phyloP scores from a whole-genome alignment of 371 early-diverging fungal species.

The Apophysomyces elegans region DNA sequence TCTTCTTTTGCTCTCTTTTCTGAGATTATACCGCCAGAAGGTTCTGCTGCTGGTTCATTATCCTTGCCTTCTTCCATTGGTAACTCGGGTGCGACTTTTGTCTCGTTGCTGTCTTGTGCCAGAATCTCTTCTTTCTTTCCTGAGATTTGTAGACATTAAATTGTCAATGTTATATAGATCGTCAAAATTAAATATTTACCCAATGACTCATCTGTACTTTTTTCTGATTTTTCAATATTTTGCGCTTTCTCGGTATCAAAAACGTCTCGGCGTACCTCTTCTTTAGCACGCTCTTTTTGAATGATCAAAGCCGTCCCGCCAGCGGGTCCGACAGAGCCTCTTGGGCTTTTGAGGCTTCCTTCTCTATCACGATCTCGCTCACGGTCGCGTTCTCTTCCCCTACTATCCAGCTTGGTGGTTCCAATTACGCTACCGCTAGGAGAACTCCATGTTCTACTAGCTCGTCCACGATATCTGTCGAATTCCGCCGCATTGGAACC shows the following conservation, averaged over 20 bases:
- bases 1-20: not conserved
- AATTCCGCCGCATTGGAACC: slow-evolving; percentile 27
- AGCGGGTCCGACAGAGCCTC: slow-evolving; percentile 16
- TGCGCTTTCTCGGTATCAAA: not conserved
- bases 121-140: not conserved
- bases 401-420: slow-evolving; percentile 14
- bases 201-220: not conserved
- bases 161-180: not conserved
- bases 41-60: not conserved
- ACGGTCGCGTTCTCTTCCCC: slow-evolving; percentile 20
- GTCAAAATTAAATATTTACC: not conserved
- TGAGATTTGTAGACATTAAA: not conserved
- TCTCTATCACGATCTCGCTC: slow-evolving; percentile 40
- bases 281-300: slow-evolving; percentile 14
- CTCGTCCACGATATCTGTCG: slow-evolving; percentile 42
- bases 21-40: not conserved
- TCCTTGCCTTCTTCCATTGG: too few relatives aligned
- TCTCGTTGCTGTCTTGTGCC: not conserved
- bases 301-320: slow-evolving; percentile 4
- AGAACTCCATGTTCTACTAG: slow-evolving; percentile 20
- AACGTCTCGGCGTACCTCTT: not conserved
- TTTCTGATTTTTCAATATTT: not conserved
- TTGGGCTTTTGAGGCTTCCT: slow-evolving; percentile 30
- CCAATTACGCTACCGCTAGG: slow-evolving; percentile 19
- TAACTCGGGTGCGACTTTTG: too few relatives aligned